phyloP scores from a whole-genome alignment of 1,139 yeast genomes.

The Chernovozyma aurita region DNA sequence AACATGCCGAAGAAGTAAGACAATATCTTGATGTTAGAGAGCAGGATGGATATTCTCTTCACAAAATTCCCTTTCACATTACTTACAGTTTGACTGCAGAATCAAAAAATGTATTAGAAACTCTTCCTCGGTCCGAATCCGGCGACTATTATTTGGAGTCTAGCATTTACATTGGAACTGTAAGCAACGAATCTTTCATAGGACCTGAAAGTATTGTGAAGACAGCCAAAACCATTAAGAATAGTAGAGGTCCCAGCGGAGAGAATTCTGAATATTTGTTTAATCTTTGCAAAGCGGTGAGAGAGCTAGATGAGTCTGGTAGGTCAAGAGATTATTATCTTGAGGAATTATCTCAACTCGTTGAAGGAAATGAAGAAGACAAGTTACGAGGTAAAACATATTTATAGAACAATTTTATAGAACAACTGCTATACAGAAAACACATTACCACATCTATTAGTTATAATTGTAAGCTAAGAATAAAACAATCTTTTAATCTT shows the following conservation, averaged over 20 bases:
- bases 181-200: conserved; percentile 72
- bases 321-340: conserved; percentile 31
- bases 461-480: no score
- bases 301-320: conserved; percentile 37
- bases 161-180: conserved; percentile 77
- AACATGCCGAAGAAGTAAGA: conserved; percentile 54
- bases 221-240: conserved; percentile 59
- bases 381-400: no score
- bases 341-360: conserved; percentile 24
- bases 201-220: conserved; percentile 65
- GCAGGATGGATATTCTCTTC: conserved; percentile 80
- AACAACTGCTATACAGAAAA: no score
- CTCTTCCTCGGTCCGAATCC: conserved; percentile 21
- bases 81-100: conserved; percentile 16
- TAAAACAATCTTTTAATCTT: no score
- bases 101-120: conserved; percentile 8
- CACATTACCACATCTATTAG: no score
- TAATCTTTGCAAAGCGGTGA: conserved; percentile 50
- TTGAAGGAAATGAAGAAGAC: no score
- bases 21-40: conserved; percentile 77
- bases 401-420: no score
- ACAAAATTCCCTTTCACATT: conserved; percentile 62
- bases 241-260: conserved; percentile 76
- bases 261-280: conserved; percentile 66
- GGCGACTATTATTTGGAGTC: conserved; percentile 50